Conservation (phyloP, 2,329 filamentous ascomycete species). For the Fusarium kyushuense region DNA sequence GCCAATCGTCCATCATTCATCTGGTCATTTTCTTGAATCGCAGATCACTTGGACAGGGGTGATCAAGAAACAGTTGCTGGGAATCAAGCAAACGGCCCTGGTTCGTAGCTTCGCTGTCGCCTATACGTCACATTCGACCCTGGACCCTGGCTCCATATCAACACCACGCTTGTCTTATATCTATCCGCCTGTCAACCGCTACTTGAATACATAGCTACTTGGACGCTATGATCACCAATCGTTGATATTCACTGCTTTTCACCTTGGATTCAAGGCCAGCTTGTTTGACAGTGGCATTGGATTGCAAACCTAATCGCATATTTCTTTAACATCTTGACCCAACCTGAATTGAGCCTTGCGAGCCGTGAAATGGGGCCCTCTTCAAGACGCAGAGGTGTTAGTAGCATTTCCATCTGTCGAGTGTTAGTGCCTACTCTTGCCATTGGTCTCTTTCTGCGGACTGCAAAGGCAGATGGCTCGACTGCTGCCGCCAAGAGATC, state of each 20-base stretch:
- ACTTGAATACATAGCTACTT: slow-evolving; percentile 17
- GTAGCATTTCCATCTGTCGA: slow-evolving; percentile 38
- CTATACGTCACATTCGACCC: slow-evolving; percentile 36
- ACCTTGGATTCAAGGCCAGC: slow-evolving; percentile 11
- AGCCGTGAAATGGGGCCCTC: slow-evolving; percentile 33
- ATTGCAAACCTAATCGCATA: neutral
- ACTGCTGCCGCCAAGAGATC: slow-evolving; percentile 38
- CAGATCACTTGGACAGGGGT: slow-evolving; percentile 39
- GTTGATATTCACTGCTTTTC: slow-evolving; percentile 22
- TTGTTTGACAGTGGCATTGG: slow-evolving; percentile 1
- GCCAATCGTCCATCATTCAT: slow-evolving; percentile 16
- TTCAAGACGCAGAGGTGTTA: slow-evolving; percentile 22
- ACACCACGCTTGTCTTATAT: slow-evolving; percentile 29
- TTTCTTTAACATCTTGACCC: neutral
- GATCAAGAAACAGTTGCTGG: slow-evolving; percentile 34
- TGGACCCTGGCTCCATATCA: slow-evolving; percentile 22
- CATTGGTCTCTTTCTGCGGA: slow-evolving; percentile 39
- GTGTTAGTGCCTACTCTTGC: slow-evolving; percentile 40
- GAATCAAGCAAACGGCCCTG: slow-evolving; percentile 18
- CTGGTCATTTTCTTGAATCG: slow-evolving; percentile 21
- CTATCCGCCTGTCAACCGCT: slow-evolving; percentile 13
- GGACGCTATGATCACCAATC: slow-evolving; percentile 21
- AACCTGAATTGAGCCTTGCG: neutral
- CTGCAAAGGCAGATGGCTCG: slow-evolving; percentile 26
- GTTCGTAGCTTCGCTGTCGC: slow-evolving; percentile 22